phyloP scores from a whole-genome alignment of 2,329 filamentous ascomycete species.

The Talaromyces sp. region DNA sequence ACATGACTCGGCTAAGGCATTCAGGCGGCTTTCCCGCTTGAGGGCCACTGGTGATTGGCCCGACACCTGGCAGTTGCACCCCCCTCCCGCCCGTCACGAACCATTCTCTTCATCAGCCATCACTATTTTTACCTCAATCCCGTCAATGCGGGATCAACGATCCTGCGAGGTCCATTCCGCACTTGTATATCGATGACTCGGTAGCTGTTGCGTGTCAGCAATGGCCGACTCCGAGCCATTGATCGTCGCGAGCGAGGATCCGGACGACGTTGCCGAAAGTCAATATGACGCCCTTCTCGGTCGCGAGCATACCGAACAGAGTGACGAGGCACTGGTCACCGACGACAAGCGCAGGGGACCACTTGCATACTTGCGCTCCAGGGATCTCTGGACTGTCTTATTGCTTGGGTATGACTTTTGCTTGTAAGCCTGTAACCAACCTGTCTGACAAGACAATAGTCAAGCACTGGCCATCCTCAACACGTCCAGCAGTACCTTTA shows the following conservation, averaged over 20 bases:
- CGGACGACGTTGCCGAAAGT: not conserved
- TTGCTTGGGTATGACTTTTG: conserved; percentile 57
- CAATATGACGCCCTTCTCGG: conserved; percentile 20
- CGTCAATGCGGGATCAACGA: not conserved
- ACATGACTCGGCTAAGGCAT: conserved; percentile 9
- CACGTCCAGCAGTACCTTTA: conserved; percentile 89
- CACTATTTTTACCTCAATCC: not conserved
- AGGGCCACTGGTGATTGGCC: conserved; percentile 10
- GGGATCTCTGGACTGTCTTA: conserved; percentile 84
- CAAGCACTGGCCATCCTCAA: conserved; percentile 86
- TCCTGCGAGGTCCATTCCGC: not conserved
- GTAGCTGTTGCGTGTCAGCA: not conserved
- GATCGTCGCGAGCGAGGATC: conserved; percentile 2
- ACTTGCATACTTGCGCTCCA: conserved; percentile 71
- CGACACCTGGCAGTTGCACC: conserved; percentile 19
- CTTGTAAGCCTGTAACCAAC: not conserved
- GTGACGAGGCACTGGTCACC: conserved; percentile 33
- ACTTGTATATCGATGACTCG: not conserved
- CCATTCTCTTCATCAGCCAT: not conserved
- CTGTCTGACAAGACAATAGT: conserved; percentile 32
- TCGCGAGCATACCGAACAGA: conserved; percentile 24
- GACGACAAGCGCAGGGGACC: conserved; percentile 47
- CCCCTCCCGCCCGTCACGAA: conserved; percentile 14
- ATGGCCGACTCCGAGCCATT: conserved; percentile 15
- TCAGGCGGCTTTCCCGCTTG: conserved; percentile 5